Base-by-base conservation (phyloP, 2,329 filamentous ascomycete genomes). In the Colletotrichum tanaceti region DNA sequence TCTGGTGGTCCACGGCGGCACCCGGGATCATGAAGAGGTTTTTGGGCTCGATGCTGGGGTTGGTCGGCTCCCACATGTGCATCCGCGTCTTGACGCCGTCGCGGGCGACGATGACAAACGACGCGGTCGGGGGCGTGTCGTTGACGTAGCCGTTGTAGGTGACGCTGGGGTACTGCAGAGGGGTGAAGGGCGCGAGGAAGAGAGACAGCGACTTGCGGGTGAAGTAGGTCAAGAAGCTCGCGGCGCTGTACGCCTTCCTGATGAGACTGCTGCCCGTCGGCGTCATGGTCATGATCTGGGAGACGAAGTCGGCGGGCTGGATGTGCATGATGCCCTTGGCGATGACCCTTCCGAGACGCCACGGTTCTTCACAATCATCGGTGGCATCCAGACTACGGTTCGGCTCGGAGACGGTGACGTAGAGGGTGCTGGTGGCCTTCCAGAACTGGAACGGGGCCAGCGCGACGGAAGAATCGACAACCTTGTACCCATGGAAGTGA, bases 21-120 rank as follows among this genome's bases (percentile, higher is more conserved):
- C 89, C 89, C 0, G 88, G 87, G 52, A 91, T 82, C 81, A 91
- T 84, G 68, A 91, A 83, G 6, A 91, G 77, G 69, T 86, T 86
- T 73, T 82, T 82, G 10, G 80, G 75, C 20, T 79, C 75, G 24
- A 80, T 73, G 1, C 72, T 74, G 2, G 74, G 71, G 46, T 80
- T 75, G 2, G 80, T 82, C 3, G 87, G 82, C 70, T 88, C 84
- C 86, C 86, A 90, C 73, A 88, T 81, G 73, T 88, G 82, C 73
- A 90, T 75, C 9, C 80, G 80, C 0, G 87, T 85, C 61, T 78
- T 75, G 3, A 89, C 82, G 11, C 82, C 82, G 74, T 91, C 88
- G 0, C 74, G 72, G 1, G 88, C 86, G 2, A 76, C 77, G 20
- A 90, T 80, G n/a, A 78, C 76, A 66, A 81, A 82, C 1, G 81